Evolutionary conservation across 2,329 filamentous ascomycete species (phyloP).

Genomic region (Dothiorella sarmentorum): DNA sequence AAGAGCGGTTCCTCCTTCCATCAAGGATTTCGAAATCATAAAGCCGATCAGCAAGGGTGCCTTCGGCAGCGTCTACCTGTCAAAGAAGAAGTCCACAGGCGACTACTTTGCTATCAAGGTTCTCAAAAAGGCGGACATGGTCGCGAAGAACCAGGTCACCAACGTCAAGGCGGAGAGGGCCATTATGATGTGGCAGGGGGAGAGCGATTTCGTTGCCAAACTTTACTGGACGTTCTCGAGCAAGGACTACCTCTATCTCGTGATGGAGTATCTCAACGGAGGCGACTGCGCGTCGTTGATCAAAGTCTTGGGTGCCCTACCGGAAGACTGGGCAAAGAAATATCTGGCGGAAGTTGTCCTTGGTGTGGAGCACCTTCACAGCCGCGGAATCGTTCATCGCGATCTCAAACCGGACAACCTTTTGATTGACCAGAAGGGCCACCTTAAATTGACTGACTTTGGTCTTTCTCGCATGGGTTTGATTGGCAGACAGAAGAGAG

Average conservation of each 20-base stretch:
- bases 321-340: slow-evolving; percentile 97
- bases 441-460: slow-evolving; percentile 96
- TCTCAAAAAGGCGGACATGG: slow-evolving; percentile 99
- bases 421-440: slow-evolving; percentile 92
- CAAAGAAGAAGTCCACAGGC: slow-evolving; percentile 97
- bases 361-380: slow-evolving; percentile 95
- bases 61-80: slow-evolving; percentile 95
- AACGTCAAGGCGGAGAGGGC: slow-evolving; percentile 98
- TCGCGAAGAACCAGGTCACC: slow-evolving; percentile 98
- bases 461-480: slow-evolving; percentile 95
- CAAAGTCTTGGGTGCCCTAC: slow-evolving; percentile 85
- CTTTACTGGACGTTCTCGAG: slow-evolving; percentile 99
- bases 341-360: slow-evolving; percentile 94
- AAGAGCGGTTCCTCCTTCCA: slow-evolving; percentile 86
- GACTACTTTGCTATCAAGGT: slow-evolving; percentile 99
- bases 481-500: slow-evolving; percentile 92
- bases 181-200: slow-evolving; percentile 99
- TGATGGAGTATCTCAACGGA: slow-evolving; percentile 98
- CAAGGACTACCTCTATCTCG: slow-evolving; percentile 96
- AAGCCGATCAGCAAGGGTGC: slow-evolving; percentile 99
- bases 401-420: slow-evolving; percentile 97
- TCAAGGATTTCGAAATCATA: slow-evolving; percentile 99
- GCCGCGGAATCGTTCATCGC: slow-evolving; percentile 90
- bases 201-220: slow-evolving; percentile 98
- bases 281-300: slow-evolving; percentile 96